Evolutionary conservation across 495 filamentous ascomycete species (phyloP).

Genomic region (Aspergillus diversus): DNA sequence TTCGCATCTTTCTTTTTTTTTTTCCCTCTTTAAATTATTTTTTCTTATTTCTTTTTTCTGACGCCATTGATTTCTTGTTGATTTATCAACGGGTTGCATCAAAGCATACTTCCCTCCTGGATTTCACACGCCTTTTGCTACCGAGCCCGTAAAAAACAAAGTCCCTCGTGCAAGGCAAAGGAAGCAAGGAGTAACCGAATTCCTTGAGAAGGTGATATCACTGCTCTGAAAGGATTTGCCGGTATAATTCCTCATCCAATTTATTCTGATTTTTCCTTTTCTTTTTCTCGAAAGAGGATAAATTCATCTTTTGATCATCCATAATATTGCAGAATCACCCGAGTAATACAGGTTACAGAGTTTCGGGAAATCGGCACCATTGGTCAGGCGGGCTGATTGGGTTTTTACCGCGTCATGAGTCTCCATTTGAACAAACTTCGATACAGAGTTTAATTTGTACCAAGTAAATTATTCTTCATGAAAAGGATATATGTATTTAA

Average conservation of each 20-base stretch:
- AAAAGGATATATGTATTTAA: not conserved
- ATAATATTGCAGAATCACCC: not conserved
- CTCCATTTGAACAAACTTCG: conserved; percentile 2
- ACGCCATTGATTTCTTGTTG: not conserved
- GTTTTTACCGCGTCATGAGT: conserved; percentile 5
- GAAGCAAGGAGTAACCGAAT: not conserved
- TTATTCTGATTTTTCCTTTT: too few relatives aligned
- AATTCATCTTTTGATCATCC: not conserved
- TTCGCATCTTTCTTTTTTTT: conserved; percentile 1
- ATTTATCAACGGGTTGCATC: conserved; percentile 26
- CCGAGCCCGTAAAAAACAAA: not conserved
- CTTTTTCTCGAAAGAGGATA: not conserved
- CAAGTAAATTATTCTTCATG: not conserved
- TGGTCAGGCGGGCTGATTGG: conserved; percentile 8
- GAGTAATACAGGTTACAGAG: conserved; percentile 7
- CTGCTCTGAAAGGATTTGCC: not conserved
- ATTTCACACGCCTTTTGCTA: not conserved
- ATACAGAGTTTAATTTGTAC: not conserved
- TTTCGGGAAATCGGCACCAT: conserved; percentile 8
- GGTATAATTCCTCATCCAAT: not conserved
- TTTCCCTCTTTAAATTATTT: conserved; percentile 4
- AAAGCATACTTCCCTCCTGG: conserved; percentile 1
- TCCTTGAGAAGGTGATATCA: not conserved
- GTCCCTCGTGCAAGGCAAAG: not conserved
- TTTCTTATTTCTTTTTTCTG: conserved; percentile 3